Evolutionary conservation across 129 eudicot genomes (phyloP).

Genomic region (Tagetes patula): DNA sequence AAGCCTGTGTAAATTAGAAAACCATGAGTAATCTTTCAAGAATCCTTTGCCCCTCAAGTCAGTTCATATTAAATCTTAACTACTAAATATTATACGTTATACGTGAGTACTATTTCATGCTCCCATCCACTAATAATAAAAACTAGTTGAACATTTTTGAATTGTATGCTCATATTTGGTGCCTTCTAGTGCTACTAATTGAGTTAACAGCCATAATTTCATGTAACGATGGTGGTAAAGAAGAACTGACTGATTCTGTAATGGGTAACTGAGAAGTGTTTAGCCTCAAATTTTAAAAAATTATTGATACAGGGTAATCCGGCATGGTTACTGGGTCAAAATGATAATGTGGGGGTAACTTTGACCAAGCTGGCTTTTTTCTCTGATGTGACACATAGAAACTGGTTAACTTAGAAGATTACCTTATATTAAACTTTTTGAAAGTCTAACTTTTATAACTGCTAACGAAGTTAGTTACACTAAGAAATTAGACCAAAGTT

Average conservation of each 20-base stretch:
- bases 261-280: not conserved
- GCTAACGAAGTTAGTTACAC: not conserved
- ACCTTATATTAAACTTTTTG: not conserved
- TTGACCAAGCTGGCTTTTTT: not conserved
- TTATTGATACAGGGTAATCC: not conserved
- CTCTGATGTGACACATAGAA: not conserved
- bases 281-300: too few relatives aligned
- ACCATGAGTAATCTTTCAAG: not conserved
- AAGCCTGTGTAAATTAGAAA: conserved; percentile 10
- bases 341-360: not conserved
- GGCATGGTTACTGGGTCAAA: not conserved
- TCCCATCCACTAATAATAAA: conserved; percentile 7
- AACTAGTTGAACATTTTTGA: not conserved
- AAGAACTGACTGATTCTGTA: not conserved
- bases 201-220: conserved; percentile 1
- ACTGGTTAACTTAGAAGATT: not conserved
- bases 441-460: not conserved
- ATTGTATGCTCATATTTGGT: conserved; percentile 1
- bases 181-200: not conserved
- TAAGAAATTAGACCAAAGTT: not conserved
- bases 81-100: not conserved
- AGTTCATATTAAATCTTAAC: not conserved
- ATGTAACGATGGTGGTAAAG: not conserved
- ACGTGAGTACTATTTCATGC: conserved; percentile 4
- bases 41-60: not conserved